Conservation (phyloP, 179 eudicot genomes). For the Beta macrorhiza region DNA sequence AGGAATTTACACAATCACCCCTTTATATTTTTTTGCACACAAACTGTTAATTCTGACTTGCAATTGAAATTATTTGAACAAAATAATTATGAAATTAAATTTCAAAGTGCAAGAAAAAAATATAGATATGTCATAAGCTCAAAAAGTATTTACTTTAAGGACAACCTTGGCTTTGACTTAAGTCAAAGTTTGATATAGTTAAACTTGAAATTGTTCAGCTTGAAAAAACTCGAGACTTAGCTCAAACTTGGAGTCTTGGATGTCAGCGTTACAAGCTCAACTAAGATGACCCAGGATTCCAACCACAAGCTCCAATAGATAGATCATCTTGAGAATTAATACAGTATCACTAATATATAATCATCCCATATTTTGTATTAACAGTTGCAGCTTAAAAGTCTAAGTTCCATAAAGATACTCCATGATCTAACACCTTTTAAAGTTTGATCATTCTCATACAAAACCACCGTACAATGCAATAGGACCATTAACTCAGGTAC, state of each 20-base stretch:
- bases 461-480: slow-evolving; percentile 17
- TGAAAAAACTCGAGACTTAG: too few species aligned
- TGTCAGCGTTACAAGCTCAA: not conserved
- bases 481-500: slow-evolving; percentile 13
- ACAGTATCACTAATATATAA: not conserved
- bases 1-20: too few species aligned
- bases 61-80: too few species aligned
- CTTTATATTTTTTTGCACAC: too few species aligned
- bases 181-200: not conserved
- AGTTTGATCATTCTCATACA: slow-evolving; percentile 7
- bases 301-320: not conserved
- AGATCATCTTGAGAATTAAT: not conserved
- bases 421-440: not conserved
- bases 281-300: not conserved
- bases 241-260: not conserved
- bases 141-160: too few species aligned
- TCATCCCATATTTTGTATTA: too few species aligned
- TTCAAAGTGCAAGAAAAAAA: too few species aligned
- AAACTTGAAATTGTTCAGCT: not conserved
- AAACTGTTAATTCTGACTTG: too few species aligned
- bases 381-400: not conserved
- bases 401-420: slow-evolving; percentile 2
- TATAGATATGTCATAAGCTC: too few species aligned
- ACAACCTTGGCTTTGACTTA: too few species aligned
- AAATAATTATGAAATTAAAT: too few species aligned